phyloP scores from a whole-genome alignment of 129 eudicot species.

The Flaveria trinervia region DNA sequence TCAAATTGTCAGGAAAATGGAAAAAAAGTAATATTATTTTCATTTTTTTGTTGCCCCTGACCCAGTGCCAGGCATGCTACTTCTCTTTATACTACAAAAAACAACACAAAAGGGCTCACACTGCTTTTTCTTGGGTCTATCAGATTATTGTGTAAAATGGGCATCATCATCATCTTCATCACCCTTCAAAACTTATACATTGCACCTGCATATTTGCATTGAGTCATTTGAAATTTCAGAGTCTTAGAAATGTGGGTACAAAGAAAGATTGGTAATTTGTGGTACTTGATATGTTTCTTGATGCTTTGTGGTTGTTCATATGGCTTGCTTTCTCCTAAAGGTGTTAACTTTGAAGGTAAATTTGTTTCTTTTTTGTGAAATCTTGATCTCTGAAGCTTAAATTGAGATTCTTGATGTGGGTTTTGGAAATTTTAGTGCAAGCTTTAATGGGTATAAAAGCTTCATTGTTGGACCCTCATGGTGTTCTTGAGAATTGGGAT shows the following conservation, averaged over 20 bases:
- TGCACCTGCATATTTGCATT: constrained; percentile 1
- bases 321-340: constrained; percentile 87
- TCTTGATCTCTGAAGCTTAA: constrained; percentile 26
- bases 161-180: constrained; percentile 13
- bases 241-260: constrained; percentile 46
- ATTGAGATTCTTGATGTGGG: constrained; percentile 31
- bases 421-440: constrained; percentile 56
- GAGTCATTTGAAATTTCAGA: constrained; percentile 6
- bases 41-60: constrained; percentile 47
- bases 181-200: constrained; percentile 19
- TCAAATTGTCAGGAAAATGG: constrained; percentile 39
- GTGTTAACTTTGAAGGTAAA: constrained; percentile 98
- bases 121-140: constrained; percentile 51
- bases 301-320: constrained; percentile 43
- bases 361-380: constrained; percentile 14
- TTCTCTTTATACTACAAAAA: constrained; percentile 58
- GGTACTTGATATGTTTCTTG: constrained; percentile 47
- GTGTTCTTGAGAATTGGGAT: constrained; percentile 96
- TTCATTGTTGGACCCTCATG: constrained; percentile 76
- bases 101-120: constrained; percentile 45
- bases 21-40: constrained; percentile 32
- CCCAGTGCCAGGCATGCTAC: constrained; percentile 89
- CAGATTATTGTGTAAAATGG: constrained; percentile 44
- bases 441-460: constrained; percentile 88
- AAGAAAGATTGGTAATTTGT: constrained; percentile 37